phyloP scores from a whole-genome alignment of 768 basidiomycete genomes.

The Leucosporidium yakuticum region DNA sequence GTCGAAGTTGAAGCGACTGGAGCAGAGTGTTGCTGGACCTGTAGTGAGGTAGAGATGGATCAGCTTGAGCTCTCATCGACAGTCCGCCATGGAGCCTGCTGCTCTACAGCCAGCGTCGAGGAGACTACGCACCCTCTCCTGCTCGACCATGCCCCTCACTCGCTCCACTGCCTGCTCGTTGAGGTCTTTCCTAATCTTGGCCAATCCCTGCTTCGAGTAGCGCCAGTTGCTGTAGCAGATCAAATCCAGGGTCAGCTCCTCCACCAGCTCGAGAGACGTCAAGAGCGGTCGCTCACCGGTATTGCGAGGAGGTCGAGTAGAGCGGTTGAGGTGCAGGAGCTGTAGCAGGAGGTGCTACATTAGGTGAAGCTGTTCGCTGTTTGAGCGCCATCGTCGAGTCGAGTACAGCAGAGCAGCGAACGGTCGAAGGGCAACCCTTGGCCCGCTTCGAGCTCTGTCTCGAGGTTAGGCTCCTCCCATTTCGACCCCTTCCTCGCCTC shows the following conservation, averaged over 20 bases:
- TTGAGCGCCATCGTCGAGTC: no score
- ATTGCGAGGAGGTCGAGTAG: background rate
- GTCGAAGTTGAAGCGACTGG: constrained; percentile 58
- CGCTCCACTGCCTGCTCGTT: constrained; percentile 70
- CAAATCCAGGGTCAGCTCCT: background rate
- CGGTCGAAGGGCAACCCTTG: no score
- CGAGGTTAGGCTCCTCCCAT: no score
- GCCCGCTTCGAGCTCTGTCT: no score
- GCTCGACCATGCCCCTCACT: constrained; percentile 58
- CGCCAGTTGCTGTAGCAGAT: constrained; percentile 69
- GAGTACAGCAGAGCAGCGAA: background rate
- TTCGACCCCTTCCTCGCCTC: background rate
- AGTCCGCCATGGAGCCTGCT: background rate
- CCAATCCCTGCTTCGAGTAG: constrained; percentile 66
- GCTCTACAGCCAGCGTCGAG: background rate
- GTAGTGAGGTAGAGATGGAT: background rate
- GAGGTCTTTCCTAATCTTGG: constrained; percentile 56
- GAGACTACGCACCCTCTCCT: constrained; percentile 43
- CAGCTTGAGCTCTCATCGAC: background rate
- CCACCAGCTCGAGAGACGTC: background rate
- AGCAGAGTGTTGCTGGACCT: constrained; percentile 43
- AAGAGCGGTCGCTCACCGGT: background rate
- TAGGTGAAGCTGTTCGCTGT: no score
- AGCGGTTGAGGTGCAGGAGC: background rate
- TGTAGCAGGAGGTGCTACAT: background rate